phyloP scores from a whole-genome alignment of 2,329 filamentous ascomycete species.

The Botryotinia globosa region DNA sequence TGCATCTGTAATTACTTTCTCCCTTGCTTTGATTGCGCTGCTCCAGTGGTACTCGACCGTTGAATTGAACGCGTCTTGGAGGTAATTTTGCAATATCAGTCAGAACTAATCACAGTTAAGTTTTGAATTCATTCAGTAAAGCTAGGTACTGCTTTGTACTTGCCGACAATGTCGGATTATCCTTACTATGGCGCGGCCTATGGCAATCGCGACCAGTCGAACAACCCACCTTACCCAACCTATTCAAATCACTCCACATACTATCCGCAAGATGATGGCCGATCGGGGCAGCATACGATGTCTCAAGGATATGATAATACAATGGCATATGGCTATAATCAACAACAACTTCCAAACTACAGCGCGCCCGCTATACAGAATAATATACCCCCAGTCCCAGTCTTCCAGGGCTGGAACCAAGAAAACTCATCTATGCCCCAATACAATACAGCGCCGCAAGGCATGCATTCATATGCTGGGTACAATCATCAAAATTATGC shows the following conservation, averaged over 20 bases:
- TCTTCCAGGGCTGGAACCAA: constrained; percentile 38
- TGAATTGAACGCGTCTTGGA: constrained; percentile 27
- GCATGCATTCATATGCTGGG: constrained; percentile 28
- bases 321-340: constrained; percentile 36
- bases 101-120: constrained; percentile 11
- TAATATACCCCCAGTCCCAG: constrained; percentile 34
- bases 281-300: constrained; percentile 28
- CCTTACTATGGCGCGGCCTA: constrained; percentile 43
- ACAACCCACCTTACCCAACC: constrained; percentile 31
- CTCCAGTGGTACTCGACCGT: constrained; percentile 28
- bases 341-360: constrained; percentile 30
- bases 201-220: constrained; percentile 31
- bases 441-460: constrained; percentile 25
- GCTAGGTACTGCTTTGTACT: constrained; percentile 1
- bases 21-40: constrained; percentile 29
- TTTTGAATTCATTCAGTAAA: background rate
- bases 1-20: constrained; percentile 15
- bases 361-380: constrained; percentile 31
- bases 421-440: constrained; percentile 30
- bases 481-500: constrained; percentile 29
- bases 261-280: constrained; percentile 30
- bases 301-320: constrained; percentile 31
- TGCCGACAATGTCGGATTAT: constrained; percentile 47
- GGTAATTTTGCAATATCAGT: constrained; percentile 16
- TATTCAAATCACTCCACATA: constrained; percentile 31